Evolutionary conservation across 176 grass and related monocot genomes (phyloP), one percentile per base, ranked within the genome.

Genomic region (Hsuehochloa calcarea): DNA sequence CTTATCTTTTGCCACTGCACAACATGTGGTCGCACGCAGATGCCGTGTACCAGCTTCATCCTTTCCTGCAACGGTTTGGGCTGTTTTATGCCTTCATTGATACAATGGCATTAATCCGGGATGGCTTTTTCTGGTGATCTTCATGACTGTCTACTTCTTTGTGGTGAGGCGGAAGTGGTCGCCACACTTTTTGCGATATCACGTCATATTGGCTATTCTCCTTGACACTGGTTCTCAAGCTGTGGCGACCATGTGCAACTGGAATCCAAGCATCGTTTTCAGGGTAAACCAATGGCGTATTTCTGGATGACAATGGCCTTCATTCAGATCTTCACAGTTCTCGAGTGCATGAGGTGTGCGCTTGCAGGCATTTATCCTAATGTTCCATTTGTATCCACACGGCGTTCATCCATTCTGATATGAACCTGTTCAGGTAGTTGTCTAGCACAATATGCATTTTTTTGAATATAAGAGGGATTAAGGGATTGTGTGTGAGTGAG

Each of bases 161-260:
- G 93, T 98, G 25, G 93, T 95, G 43, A 86, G 90, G 38, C 90
- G 81, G 78, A 95, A 95, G 74, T 92, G 94, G 87, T 90, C 64
- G 27, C 96, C 96, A 2, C 93, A 98, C 67, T 95, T 95, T 58
- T 45, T 98, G 88, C 86, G 96, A 37, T 95, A 90, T 88, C 96
- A 98, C 41, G 51, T 95, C 56, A 93, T 89, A 69, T 78, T 98
- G 86, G 89, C 93, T 39, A 80, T 98, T 85, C 89, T 98, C 40
- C 76, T 98, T 10, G 96, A 98, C 46, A 94, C 91, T 0, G 93
- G 89, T 16, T 87, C 91, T 74, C 93, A 94, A 87, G 83, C 80
- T 65, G 11, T 94, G 80, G 88, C 83, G 9, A 93, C 89, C 11
- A 82, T 89, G 17, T 89, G 86, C 82, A 92, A 89, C 79, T 98